Conservation (phyloP, 1,139 yeast genomes). For the Pneumocystis jirovecii region DNA sequence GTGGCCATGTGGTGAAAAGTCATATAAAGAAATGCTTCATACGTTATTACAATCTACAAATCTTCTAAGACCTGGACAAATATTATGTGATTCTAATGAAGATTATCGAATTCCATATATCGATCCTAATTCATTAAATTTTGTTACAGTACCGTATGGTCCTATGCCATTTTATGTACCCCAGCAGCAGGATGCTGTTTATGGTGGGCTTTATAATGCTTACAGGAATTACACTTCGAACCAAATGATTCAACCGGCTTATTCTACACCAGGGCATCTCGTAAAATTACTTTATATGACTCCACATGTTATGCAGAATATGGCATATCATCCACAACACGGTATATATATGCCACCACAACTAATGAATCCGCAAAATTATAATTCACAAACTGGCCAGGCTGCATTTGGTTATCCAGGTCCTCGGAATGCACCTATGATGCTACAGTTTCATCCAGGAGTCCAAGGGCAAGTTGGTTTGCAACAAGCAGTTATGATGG, state of each 20-base stretch:
- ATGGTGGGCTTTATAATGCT: neutral
- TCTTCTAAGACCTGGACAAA: neutral
- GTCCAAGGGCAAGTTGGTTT: neutral
- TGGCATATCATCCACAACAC: neutral
- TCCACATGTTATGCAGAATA: neutral
- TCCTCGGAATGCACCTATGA: neutral
- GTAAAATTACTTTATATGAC: neutral
- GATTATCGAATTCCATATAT: neutral
- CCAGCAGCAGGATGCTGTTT: neutral
- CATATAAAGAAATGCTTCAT: constrained; percentile 1
- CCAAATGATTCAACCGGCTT: neutral
- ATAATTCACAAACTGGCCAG: neutral
- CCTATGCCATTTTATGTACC: neutral
- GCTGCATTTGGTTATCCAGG: neutral
- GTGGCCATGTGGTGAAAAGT: constrained; percentile 8
- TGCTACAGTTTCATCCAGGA: neutral
- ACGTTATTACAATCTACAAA: neutral
- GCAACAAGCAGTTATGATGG: neutral
- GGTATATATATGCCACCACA: neutral
- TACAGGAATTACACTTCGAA: neutral
- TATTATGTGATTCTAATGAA: neutral
- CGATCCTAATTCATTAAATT: neutral
- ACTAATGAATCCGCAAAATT: neutral
- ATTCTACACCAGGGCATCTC: neutral
- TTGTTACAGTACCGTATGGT: neutral